Percentiles rank a stretch among this genome's conserved stretches.
phyloP scores from a whole-genome alignment of 2,329 filamentous ascomycete species.

The Rhynchosporium agropyri region DNA sequence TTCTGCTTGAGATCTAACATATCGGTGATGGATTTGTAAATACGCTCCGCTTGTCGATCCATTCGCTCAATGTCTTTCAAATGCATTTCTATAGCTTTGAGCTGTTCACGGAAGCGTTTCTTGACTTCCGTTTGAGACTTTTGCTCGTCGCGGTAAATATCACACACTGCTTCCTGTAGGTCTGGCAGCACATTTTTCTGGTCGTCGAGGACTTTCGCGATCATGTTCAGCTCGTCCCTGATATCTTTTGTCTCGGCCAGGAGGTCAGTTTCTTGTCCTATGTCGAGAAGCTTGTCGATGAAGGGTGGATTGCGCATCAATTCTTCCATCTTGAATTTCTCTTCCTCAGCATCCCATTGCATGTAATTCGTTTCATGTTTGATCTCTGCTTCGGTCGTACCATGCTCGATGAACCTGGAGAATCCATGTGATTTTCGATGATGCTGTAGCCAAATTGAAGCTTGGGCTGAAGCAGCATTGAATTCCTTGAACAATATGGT shows the following conservation, averaged over 20 bases:
- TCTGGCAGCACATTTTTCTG: conserved; percentile 37
- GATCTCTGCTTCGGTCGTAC: conserved; percentile 10
- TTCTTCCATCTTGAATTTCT: conserved; percentile 30
- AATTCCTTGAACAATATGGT: conserved; percentile 37
- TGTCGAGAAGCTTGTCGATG: conserved; percentile 45
- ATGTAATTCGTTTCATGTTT: conserved; percentile 17
- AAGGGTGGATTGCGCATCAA: conserved; percentile 31
- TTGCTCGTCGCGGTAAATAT: conserved; percentile 34
- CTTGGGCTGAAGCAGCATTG: conserved; percentile 35
- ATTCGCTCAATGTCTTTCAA: conserved; percentile 59
- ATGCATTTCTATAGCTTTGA: conserved; percentile 33
- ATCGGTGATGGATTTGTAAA: conserved; percentile 71
- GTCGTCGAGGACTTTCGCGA: conserved; percentile 46
- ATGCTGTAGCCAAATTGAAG: conserved; percentile 34
- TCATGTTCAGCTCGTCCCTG: conserved; percentile 52
- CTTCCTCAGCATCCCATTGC: conserved; percentile 41
- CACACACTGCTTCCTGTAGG: conserved; percentile 34
- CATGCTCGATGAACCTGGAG: conserved; percentile 23
- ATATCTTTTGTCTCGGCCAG: conserved; percentile 52
- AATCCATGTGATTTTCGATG: conserved; percentile 29
- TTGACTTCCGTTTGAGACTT: conserved; percentile 33
- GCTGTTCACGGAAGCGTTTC: conserved; percentile 31
- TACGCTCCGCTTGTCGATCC: conserved; percentile 77
- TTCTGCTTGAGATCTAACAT: conserved; percentile 49
- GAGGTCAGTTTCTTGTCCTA: conserved; percentile 48